Conservation (phyloP, 768 basidiomycete species). For the Tylopilus rubrobrunneus region DNA sequence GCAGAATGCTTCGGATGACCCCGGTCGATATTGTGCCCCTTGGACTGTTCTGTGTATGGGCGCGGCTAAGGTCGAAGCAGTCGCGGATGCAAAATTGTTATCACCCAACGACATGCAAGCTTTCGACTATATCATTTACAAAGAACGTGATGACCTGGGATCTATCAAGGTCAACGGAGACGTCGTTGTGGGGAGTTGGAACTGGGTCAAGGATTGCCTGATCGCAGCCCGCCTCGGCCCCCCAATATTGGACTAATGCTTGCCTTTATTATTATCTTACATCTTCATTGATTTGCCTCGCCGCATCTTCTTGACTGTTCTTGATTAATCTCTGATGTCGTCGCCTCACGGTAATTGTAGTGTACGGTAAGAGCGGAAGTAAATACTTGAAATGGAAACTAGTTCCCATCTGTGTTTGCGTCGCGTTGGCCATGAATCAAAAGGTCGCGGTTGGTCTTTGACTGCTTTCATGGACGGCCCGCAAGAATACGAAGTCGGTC, state of each 20-base stretch:
- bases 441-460: slow-evolving; percentile 3
- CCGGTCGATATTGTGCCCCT: slow-evolving; percentile 43
- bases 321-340: background rate
- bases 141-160: slow-evolving; percentile 34
- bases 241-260: slow-evolving; percentile 15
- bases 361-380: background rate
- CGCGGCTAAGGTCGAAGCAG: slow-evolving; percentile 64
- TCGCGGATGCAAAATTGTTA: slow-evolving; percentile 40
- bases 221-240: slow-evolving; percentile 51
- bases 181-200: slow-evolving; percentile 46
- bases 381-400: slow-evolving; percentile 14
- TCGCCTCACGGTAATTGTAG: slow-evolving; percentile 6
- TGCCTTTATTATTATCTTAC: background rate
- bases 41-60: slow-evolving; percentile 79
- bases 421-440: background rate
- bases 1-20: slow-evolving; percentile 35
- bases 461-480: slow-evolving; percentile 33
- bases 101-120: slow-evolving; percentile 20
- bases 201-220: slow-evolving; percentile 77
- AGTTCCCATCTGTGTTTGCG: slow-evolving; percentile 9
- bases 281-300: slow-evolving; percentile 3
- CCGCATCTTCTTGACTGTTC: background rate
- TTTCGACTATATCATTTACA: slow-evolving; percentile 65
- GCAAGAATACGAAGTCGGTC: slow-evolving; percentile 67
- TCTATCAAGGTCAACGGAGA: slow-evolving; percentile 25